Base-by-base conservation (phyloP, 2,329 filamentous ascomycete genomes). In the Didymella sp. region DNA sequence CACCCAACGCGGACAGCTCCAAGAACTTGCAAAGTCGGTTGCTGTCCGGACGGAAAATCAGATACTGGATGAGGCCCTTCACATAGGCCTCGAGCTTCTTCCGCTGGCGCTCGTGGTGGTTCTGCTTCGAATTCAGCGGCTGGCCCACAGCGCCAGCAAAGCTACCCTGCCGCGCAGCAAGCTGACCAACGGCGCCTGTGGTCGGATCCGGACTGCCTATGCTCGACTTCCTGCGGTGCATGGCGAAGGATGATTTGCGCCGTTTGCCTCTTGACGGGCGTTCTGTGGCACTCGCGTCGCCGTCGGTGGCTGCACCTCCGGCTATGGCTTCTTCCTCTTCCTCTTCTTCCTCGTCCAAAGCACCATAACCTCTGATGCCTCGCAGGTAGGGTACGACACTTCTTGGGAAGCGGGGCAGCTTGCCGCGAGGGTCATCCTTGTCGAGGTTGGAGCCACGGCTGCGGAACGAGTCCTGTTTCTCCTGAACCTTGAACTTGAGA, bases 31-130 rank as follows among this genome's bases (percentile, higher is more conserved):
- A 99, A 4, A 99, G 82, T 9, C 95, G 87, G 70, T 97, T 98
- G 78, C 92, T 97, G 76, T 98, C 94, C 6, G 95, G 88, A 42
- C 94, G 87, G 78, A 99, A 99, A 77, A 99, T 98, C 68, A 99
- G 87, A 85, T 94, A 98, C 51, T 91, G 88, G 58, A 98, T 94
- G 87, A 98, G 92, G 69, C 94, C 90, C 62, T 94, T 91, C 19
- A 99, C 80, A 73, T 99, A 99, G 45, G 87, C 87, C 73, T 98
- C 95, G 28, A 99, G 81, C 73, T 91, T 91, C 67, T 87, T 89
- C 54, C 94, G 86, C 76, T 97, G 93, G 35, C 74, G 87, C 67
- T 96, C 91, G 37, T 91, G 86, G 66, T 94, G 96, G 3, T 80
- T 79, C 52, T 86, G 82, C 61, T 78, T 81, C 58, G 79, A 80